A percentile compares a stretch with the other conserved stretches of the same genome.
phyloP scores from a whole-genome alignment of 345 rosid species.

The Lepidium africanum region DNA sequence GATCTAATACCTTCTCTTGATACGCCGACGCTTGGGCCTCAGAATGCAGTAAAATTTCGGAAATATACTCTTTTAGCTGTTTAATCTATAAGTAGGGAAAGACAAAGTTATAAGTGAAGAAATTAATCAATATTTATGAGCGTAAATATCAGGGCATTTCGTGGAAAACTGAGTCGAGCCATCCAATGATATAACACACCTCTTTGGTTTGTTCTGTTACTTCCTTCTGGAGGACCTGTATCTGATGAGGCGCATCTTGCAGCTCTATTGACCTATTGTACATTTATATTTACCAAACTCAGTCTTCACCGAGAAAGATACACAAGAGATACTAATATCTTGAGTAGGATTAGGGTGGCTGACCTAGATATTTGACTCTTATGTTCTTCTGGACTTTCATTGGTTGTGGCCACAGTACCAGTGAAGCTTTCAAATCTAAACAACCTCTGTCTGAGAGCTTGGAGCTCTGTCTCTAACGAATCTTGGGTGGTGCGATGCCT shows the following conservation, averaged over 20 bases:
- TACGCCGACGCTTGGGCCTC: constrained; percentile 86
- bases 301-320: neutral
- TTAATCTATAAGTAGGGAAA: constrained; percentile 39
- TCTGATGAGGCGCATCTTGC: constrained; percentile 40
- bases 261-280: constrained; percentile 37
- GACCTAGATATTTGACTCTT: constrained; percentile 50
- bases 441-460: constrained; percentile 55
- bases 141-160: neutral
- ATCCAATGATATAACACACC: constrained; percentile 36
- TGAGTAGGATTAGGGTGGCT: constrained; percentile 4
- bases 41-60: constrained; percentile 74
- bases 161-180: neutral
- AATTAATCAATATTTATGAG: neutral
- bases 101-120: neutral
- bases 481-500: constrained; percentile 59
- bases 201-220: constrained; percentile 53
- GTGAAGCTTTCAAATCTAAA: constrained; percentile 52
- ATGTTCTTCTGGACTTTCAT: constrained; percentile 22
- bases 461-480: constrained; percentile 72
- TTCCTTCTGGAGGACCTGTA: constrained; percentile 49
- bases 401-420: constrained; percentile 33
- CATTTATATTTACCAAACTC: constrained; percentile 31
- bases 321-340: constrained; percentile 10
- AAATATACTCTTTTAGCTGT: constrained; percentile 65
- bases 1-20: constrained; percentile 69